phyloP scores from a whole-genome alignment of 257 asterid genomes.

The Solanum lycopersicoides region DNA sequence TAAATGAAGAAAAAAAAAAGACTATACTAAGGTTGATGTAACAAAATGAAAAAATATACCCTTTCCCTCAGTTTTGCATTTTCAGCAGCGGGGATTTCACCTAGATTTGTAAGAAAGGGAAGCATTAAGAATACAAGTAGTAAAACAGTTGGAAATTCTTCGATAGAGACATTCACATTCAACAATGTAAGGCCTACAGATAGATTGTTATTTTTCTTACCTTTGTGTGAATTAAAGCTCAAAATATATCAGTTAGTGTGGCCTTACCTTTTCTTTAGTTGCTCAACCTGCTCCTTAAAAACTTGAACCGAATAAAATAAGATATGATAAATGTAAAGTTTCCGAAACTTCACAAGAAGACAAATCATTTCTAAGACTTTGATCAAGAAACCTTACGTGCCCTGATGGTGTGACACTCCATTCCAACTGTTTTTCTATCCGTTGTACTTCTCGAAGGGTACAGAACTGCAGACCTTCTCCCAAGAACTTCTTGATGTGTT shows the following conservation, averaged over 20 bases:
- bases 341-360: not conserved
- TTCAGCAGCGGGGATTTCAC: slow-evolving; percentile 51
- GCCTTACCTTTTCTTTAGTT: slow-evolving; percentile 61
- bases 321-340: not conserved
- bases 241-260: too few species aligned
- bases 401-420: slow-evolving; percentile 51
- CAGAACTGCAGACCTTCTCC: slow-evolving; percentile 51
- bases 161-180: too few species aligned
- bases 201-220: too few species aligned
- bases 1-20: too few species aligned
- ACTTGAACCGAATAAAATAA: slow-evolving; percentile 47
- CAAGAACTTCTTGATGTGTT: too few species aligned
- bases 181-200: too few species aligned
- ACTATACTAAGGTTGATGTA: too few species aligned
- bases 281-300: slow-evolving; percentile 61
- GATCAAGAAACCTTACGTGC: slow-evolving; percentile 47
- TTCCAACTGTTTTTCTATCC: slow-evolving; percentile 71
- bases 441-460: slow-evolving; percentile 62
- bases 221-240: too few species aligned
- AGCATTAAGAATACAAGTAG: too few species aligned
- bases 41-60: slow-evolving; percentile 22
- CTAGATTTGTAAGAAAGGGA: too few species aligned
- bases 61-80: slow-evolving; percentile 54
- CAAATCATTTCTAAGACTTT: not conserved
- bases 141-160: too few species aligned